Evolutionary conservation across 495 filamentous ascomycete species (phyloP).

Genomic region (Neurospora terricola): DNA sequence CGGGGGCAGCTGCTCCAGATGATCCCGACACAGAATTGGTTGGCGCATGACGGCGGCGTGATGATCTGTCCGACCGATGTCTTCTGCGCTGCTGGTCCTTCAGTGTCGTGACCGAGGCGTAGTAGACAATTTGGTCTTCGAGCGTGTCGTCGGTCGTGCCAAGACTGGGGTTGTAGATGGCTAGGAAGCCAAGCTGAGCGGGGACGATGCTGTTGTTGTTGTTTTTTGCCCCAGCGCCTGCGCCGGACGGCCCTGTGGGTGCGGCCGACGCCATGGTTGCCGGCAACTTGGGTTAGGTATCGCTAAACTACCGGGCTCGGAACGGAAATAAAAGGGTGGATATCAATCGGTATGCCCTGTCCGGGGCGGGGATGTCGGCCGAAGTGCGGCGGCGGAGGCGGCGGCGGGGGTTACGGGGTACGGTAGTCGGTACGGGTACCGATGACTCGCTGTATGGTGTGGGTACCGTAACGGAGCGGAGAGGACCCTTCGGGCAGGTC

Average conservation of each 20-base stretch:
- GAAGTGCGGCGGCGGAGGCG: background rate
- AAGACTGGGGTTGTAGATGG: conserved; percentile 91
- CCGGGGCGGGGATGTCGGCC: background rate
- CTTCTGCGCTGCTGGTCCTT: conserved; percentile 15
- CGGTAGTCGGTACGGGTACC: background rate
- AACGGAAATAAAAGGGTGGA: background rate
- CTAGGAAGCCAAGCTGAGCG: conserved; percentile 76
- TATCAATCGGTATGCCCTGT: background rate
- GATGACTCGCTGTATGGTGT: background rate
- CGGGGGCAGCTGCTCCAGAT: conserved; percentile 1
- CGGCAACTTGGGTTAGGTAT: background rate
- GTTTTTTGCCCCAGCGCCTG: background rate
- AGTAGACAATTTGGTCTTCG: conserved; percentile 86
- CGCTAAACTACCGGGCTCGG: background rate
- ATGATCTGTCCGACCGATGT: background rate
- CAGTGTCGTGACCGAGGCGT: conserved; percentile 54
- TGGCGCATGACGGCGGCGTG: background rate
- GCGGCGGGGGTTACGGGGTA: background rate
- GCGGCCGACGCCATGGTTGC: background rate
- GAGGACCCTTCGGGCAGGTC: background rate
- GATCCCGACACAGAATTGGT: background rate
- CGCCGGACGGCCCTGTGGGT: background rate
- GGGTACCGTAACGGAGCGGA: background rate
- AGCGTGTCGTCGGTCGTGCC: conserved; percentile 80
- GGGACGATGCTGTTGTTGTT: conserved; percentile 41